Evolutionary conservation across 352 stramenopile genomes (phyloP).

Genomic region (Phytophthora hybrid): DNA sequence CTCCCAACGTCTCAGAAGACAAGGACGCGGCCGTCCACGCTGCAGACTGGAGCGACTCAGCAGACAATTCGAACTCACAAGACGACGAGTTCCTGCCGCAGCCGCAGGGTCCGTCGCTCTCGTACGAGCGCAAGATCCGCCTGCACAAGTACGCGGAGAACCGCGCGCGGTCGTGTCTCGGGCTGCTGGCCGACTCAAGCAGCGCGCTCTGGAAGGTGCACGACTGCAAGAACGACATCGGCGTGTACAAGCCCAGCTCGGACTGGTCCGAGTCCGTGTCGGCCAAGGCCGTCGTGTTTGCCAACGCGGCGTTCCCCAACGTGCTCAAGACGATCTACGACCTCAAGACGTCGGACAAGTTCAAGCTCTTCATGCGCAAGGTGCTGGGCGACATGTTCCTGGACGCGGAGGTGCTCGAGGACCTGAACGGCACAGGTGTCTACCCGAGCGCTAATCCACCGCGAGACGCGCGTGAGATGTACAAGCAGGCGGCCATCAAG

Average conservation of each 20-base stretch:
- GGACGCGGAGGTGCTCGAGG: conserved; percentile 86
- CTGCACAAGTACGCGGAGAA: conserved; percentile 89
- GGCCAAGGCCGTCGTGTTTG: conserved; percentile 80
- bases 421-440: conserved; percentile 82
- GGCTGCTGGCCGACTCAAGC: conserved; percentile 74
- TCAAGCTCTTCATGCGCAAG: conserved; percentile 87
- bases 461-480: conserved; percentile 74
- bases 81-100: conserved; percentile 60
- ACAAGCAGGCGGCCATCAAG: conserved; percentile 91
- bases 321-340: conserved; percentile 90
- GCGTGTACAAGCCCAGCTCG: conserved; percentile 84
- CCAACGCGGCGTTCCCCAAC: conserved; percentile 79
- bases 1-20: conserved; percentile 1
- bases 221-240: conserved; percentile 83
- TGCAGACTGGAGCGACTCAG: conserved; percentile 76
- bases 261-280: conserved; percentile 91
- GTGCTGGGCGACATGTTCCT: conserved; percentile 84
- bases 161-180: conserved; percentile 79
- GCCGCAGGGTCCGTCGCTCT: conserved; percentile 79
- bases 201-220: conserved; percentile 86
- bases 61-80: conserved; percentile 66
- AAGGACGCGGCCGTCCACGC: conserved; percentile 28
- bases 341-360: conserved; percentile 85
- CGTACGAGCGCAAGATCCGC: conserved; percentile 86
- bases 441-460: conserved; percentile 79